Conservation (phyloP, 257 asterid species). For the Salvia rosmarinus region DNA sequence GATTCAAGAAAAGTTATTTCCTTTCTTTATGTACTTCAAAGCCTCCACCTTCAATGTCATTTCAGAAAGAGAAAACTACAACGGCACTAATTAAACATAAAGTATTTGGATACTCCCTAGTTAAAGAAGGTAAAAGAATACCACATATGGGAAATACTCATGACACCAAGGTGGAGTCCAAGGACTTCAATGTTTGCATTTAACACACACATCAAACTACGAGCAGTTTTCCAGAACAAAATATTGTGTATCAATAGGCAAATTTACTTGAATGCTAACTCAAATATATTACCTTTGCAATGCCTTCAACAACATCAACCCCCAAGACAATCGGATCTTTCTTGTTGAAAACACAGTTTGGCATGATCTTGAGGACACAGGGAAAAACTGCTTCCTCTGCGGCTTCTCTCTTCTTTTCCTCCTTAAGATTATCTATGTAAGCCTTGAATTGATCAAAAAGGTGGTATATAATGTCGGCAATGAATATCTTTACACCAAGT, state of each 20-base stretch:
- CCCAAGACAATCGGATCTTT: constrained; percentile 98
- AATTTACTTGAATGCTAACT: neutral
- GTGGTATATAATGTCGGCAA: constrained; percentile 90
- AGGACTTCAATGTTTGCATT: neutral
- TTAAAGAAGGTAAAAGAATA: neutral
- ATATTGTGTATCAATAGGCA: neutral
- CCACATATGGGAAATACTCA: neutral
- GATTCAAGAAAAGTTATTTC: neutral
- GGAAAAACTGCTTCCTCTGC: constrained; percentile 97
- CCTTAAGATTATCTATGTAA: constrained; percentile 86
- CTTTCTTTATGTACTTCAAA: neutral
- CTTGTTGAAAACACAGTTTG: constrained; percentile 81
- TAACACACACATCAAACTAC: neutral
- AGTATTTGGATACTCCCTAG: neutral
- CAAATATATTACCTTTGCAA: constrained; percentile 60
- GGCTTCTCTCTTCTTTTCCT: constrained; percentile 90
- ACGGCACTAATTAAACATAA: neutral
- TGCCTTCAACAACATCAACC: constrained; percentile 86
- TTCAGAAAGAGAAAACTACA: neutral
- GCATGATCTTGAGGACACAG: constrained; percentile 87
- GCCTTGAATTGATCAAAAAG: constrained; percentile 95
- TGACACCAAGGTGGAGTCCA: neutral
- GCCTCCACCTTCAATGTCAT: neutral
- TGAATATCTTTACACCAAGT: constrained; percentile 78
- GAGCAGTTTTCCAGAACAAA: constrained; percentile 8